Conservation (phyloP, 2,329 filamentous ascomycete species). For the Knoxdaviesia proteae region DNA sequence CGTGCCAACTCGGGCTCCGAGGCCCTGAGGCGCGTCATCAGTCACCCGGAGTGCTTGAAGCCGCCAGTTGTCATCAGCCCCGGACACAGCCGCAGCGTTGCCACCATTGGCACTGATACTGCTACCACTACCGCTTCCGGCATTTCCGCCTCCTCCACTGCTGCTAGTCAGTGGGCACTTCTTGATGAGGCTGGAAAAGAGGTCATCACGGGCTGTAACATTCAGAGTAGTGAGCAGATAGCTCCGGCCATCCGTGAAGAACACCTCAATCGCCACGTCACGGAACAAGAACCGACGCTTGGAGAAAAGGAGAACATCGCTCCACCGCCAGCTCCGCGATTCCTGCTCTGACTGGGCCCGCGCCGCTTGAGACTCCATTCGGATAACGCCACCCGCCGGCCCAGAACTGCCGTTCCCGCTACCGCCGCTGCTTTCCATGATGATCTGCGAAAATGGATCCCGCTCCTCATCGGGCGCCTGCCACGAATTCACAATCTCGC, state of each 20-base stretch:
- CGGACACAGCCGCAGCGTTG: background rate
- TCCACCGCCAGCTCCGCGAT: constrained; percentile 81
- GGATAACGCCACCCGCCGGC: too few species aligned
- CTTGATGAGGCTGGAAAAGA: constrained; percentile 53
- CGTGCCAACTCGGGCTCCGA: constrained; percentile 45
- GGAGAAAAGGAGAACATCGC: constrained; percentile 82
- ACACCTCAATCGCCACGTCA: constrained; percentile 90
- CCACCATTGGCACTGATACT: too few species aligned
- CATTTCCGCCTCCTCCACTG: too few species aligned
- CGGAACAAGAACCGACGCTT: constrained; percentile 90
- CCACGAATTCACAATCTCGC: constrained; percentile 92
- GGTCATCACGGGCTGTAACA: constrained; percentile 50
- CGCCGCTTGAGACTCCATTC: background rate
- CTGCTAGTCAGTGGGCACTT: constrained; percentile 41
- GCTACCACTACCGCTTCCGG: too few species aligned
- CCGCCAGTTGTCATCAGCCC: constrained; percentile 2
- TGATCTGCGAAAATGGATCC: constrained; percentile 87
- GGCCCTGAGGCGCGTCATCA: constrained; percentile 36
- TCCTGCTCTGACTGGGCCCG: constrained; percentile 39
- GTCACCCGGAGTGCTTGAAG: constrained; percentile 7
- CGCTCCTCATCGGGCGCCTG: constrained; percentile 83
- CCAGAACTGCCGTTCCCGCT: background rate
- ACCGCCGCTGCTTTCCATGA: constrained; percentile 40
- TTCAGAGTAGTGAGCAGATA: constrained; percentile 78
- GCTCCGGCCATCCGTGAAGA: constrained; percentile 91